Evolutionary conservation across 257 asterid genomes (phyloP).

Genomic region (Rubia yunnanensis): DNA sequence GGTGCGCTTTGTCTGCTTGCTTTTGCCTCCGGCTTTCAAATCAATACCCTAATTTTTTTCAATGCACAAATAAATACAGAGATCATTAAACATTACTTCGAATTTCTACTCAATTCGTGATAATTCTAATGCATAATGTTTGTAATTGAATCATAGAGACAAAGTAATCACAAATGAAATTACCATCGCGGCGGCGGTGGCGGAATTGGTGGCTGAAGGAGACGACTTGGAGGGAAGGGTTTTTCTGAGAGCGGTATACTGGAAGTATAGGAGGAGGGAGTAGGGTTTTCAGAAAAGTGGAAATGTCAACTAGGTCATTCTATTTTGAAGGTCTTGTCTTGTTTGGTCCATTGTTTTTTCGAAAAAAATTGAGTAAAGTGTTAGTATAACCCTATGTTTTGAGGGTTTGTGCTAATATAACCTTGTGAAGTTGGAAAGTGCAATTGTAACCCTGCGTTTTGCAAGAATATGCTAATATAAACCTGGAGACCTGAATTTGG

Average conservation of each 20-base stretch:
- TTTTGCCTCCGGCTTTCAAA: slow-evolving; percentile 36
- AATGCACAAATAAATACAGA: background rate
- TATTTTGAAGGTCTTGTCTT: background rate
- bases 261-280: background rate
- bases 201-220: background rate
- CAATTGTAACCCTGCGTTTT: no score
- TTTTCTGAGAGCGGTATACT: background rate
- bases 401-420: no score
- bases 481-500: no score
- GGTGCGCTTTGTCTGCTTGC: slow-evolving; percentile 30
- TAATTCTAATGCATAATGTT: background rate
- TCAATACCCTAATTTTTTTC: slow-evolving; percentile 30
- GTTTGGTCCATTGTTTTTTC: background rate
- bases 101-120: background rate
- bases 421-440: no score
- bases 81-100: background rate
- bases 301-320: background rate
- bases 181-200: background rate
- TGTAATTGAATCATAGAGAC: background rate
- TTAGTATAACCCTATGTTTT: no score
- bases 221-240: background rate
- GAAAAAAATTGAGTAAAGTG: no score
- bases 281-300: background rate
- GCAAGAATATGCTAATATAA: no score
- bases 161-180: background rate